Base-by-base conservation (phyloP, 768 basidiomycete genomes). In the Dictyophora rubrovolvata region DNA sequence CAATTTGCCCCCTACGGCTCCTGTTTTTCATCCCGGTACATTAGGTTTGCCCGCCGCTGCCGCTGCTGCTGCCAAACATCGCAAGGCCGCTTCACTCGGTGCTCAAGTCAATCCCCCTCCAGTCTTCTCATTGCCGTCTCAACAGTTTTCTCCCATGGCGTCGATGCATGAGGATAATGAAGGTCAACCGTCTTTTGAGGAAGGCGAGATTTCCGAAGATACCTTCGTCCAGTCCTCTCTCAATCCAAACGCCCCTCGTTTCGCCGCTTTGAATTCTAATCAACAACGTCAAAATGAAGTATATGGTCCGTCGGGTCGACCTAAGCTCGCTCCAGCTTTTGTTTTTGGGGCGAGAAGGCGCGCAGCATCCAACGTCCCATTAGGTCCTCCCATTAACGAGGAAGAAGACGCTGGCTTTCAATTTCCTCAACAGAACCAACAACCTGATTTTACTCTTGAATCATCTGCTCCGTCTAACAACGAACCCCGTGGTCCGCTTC, bases 291-390 rank as follows among this genome's bases (percentile, higher is more conserved):
- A 74, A 48, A 65, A 66, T 46, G 83, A 87, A 62, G 48, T 74
- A 59, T 65, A 87, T 53, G 85, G 89, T 34, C 82, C 89, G 16
- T 80, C 86, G 28, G 86, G 89, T 49, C 84, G 92, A 62, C 92
- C 91, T 42, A 91, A 93, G 68, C 81, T 94, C 42, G 90, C 91
- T 11, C 92, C 92, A n/a, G 77, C 79, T 53, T 95, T 96, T 72
- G 91, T 86, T 78, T 96, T 94, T 69, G 93, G 92, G 53, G 82
- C 84, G 58, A 74, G 74, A 64, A 71, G 74, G 57, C 76, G 77
- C 61, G 63, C 23, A 83, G 79, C 67, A 72, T 75, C 36, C 69
- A 71, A 46, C 28, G 73, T 77, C 22, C 77, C 80, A 12, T 76
- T 86, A 72, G 86, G 82, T 3, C 86, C 87, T 28, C 75, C 87